These are phyloP conservation scores for Helenozyma baotianmanensis DNA, from an alignment of 805 yeast genomes.

Conservation along the genomic window DNA sequence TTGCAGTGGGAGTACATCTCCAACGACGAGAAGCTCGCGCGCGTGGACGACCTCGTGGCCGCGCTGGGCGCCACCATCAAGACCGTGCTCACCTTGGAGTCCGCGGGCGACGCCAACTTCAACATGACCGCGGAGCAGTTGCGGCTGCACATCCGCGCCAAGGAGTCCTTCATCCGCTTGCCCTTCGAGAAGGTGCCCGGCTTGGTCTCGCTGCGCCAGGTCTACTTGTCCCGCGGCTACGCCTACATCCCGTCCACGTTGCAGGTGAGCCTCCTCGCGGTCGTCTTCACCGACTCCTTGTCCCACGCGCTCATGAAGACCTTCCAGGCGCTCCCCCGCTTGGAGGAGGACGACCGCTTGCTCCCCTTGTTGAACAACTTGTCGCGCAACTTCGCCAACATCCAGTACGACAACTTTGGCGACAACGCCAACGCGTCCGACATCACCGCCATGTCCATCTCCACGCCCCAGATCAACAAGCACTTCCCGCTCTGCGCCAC, in stretches of 20 bases:
- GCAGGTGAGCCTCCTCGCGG: conserved; percentile 65
- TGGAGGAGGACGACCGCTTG: conserved; percentile 89
- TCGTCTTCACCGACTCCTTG: conserved; percentile 60
- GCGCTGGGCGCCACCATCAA: conserved; percentile 48
- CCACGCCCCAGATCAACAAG: conserved; percentile 46
- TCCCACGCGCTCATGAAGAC: conserved; percentile 55
- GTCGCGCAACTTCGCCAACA: conserved; percentile 45
- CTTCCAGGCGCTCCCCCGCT: conserved; percentile 70
- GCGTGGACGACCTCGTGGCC: conserved; percentile 47
- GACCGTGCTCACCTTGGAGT: conserved; percentile 30
- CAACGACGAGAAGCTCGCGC: conserved; percentile 52
- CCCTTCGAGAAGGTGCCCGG: conserved; percentile 85
- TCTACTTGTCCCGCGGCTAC: conserved; percentile 60
- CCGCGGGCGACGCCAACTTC: conserved; percentile 21
- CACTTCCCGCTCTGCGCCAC: conserved; percentile 83
- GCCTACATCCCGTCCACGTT: conserved; percentile 84
- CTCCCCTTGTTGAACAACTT: conserved; percentile 79
- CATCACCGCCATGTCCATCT: conserved; percentile 60
- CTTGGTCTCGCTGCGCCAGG: conserved; percentile 67
- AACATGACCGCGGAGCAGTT: conserved; percentile 47
- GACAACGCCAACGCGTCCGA: conserved; percentile 30
- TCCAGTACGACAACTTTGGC: conserved; percentile 53
- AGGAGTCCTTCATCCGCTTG: conserved; percentile 71
- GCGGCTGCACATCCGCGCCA: conserved; percentile 42
- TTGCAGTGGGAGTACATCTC: conserved; percentile 69